These are phyloP conservation scores for Suhomyces choctaworum DNA, from an alignment of 1,139 yeast species.

Conservation along the genomic window DNA sequence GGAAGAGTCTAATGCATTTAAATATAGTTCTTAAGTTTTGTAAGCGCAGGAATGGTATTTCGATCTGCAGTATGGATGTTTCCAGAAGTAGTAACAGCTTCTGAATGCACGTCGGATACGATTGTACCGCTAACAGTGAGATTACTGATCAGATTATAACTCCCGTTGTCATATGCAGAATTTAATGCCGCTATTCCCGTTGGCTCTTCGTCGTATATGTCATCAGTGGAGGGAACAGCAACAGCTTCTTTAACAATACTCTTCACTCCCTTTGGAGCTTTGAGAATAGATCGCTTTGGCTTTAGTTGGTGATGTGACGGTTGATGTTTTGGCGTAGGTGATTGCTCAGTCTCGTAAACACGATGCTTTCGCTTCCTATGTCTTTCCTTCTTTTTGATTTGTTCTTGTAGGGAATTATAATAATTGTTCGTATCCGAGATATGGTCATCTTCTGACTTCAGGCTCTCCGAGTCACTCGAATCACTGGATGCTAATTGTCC, in stretches of 20 bases:
- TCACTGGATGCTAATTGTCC: conserved; percentile 19
- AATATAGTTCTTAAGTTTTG: conserved; percentile 14
- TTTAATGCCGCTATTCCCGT: conserved; percentile 19
- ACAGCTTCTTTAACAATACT: neutral
- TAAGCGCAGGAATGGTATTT: conserved; percentile 15
- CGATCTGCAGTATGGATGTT: too few species aligned
- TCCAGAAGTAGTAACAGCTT: too few species aligned
- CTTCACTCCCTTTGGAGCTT: conserved; percentile 16
- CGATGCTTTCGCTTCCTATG: conserved; percentile 11
- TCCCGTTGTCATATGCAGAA: conserved; percentile 15
- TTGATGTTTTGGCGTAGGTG: conserved; percentile 46
- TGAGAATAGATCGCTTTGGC: conserved; percentile 45
- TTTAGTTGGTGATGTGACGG: conserved; percentile 46
- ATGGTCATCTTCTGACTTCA: conserved; percentile 18
- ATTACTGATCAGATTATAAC: conserved; percentile 11
- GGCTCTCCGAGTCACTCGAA: conserved; percentile 33
- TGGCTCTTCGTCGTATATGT: conserved; percentile 8
- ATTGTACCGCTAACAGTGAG: conserved; percentile 17
- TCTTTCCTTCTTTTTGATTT: conserved; percentile 17
- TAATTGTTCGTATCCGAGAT: conserved; percentile 26
- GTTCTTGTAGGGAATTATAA: conserved; percentile 24
- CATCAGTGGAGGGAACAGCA: neutral
- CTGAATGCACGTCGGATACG: conserved; percentile 1
- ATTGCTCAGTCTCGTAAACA: conserved; percentile 16
- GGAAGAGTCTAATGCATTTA: conserved; percentile 2